These are phyloP conservation scores for Leptographium lundbergii DNA, from an alignment of 2,329 filamentous ascomycete genomes.

Conservation along the genomic window DNA sequence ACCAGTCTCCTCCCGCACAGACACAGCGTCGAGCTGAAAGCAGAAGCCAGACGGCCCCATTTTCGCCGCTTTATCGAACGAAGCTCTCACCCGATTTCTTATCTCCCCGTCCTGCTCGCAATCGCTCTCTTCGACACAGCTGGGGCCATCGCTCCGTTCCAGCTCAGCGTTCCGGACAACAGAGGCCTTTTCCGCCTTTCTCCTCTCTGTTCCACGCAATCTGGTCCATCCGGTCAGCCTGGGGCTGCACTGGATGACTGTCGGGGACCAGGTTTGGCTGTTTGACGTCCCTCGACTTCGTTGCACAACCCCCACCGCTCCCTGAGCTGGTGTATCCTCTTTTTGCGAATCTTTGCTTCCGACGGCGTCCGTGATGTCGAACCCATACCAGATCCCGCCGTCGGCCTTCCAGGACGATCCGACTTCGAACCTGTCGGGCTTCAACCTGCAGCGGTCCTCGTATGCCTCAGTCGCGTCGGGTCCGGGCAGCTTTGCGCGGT, in stretches of 20 bases:
- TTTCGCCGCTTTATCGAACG: not conserved
- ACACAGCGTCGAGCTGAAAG: not conserved
- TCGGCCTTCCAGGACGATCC: slow-evolving; percentile 21
- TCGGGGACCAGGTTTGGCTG: not conserved
- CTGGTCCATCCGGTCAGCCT: not conserved
- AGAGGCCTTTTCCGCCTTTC: not conserved
- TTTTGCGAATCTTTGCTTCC: slow-evolving; percentile 4
- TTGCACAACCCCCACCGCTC: not conserved
- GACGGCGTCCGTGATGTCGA: slow-evolving; percentile 24
- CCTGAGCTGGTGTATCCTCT: not conserved
- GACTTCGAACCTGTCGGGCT: slow-evolving; percentile 14
- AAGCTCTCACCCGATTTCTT: not conserved
- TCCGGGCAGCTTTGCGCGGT: slow-evolving; percentile 22
- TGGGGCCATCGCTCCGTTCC: not conserved
- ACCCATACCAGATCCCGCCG: slow-evolving; percentile 26
- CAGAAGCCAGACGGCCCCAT: not conserved
- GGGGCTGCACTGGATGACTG: not conserved
- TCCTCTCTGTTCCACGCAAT: not conserved
- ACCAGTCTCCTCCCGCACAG: not conserved
- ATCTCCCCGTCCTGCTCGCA: not conserved
- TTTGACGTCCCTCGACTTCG: not conserved
- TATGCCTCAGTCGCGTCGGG: slow-evolving; percentile 30
- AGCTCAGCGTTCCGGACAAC: not conserved
- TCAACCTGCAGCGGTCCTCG: slow-evolving; percentile 22
- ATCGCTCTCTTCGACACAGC: not conserved